These are phyloP conservation scores for Penicillium nucicola DNA, from an alignment of 495 filamentous ascomycete genomes.

Conservation along the genomic window DNA sequence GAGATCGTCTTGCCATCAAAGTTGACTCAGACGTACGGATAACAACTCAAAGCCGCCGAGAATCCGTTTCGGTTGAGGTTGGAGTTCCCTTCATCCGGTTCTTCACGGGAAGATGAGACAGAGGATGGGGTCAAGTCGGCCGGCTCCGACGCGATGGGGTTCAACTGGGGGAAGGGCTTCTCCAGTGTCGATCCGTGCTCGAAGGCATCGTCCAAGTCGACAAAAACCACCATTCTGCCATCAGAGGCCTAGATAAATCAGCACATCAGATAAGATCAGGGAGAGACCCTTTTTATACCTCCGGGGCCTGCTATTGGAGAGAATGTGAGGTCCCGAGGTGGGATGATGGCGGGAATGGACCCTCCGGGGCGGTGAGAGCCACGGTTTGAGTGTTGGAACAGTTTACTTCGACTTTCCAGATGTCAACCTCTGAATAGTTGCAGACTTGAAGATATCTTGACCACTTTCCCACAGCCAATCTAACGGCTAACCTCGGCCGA, in stretches of 20 bases:
- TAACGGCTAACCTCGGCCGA: constrained; percentile 3
- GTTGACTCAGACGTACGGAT: constrained; percentile 62
- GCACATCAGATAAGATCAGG: constrained; percentile 27
- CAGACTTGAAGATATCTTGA: too few relatives aligned
- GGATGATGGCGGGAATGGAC: constrained; percentile 29
- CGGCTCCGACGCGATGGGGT: constrained; percentile 8
- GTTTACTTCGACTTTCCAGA: neutral
- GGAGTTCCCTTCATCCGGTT: neutral
- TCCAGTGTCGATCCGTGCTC: constrained; percentile 14
- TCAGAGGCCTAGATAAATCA: constrained; percentile 18
- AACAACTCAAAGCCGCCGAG: constrained; percentile 78
- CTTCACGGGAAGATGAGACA: neutral
- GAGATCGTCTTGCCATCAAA: constrained; percentile 11
- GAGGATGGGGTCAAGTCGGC: constrained; percentile 12
- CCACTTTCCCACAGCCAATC: neutral
- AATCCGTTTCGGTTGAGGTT: constrained; percentile 68
- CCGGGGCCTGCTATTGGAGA: neutral
- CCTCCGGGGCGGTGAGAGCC: constrained; percentile 21
- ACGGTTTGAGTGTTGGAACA: too few relatives aligned
- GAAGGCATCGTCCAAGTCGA: constrained; percentile 42
- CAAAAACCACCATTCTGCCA: constrained; percentile 47
- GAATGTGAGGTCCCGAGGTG: constrained; percentile 12
- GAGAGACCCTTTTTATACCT: constrained; percentile 14
- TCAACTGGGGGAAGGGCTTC: constrained; percentile 27
- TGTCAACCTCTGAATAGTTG: too few relatives aligned